These are phyloP conservation scores for Secale cereale DNA, from an alignment of 176 grass and related monocot species.

Conservation along the genomic window DNA sequence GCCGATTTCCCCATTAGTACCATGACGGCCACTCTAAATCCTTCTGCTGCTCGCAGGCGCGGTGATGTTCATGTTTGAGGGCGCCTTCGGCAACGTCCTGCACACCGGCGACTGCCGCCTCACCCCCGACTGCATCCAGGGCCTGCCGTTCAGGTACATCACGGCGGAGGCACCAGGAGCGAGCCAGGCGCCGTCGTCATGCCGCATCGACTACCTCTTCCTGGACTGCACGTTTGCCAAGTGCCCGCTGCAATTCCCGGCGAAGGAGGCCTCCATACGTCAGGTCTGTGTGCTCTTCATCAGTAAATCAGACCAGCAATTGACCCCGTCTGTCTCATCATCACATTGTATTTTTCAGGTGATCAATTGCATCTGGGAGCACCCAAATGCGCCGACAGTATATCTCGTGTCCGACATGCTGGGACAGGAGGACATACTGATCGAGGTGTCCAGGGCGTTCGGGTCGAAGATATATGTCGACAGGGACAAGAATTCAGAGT, in stretches of 20 bases:
- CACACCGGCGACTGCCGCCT: conserved; percentile 76
- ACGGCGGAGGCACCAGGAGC: neutral
- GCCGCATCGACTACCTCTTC: conserved; percentile 55
- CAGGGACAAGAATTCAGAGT: conserved; percentile 35
- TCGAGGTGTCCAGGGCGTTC: conserved; percentile 53
- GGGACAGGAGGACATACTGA: conserved; percentile 70
- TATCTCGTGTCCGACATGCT: conserved; percentile 78
- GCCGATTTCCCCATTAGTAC: neutral
- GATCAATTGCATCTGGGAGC: conserved; percentile 69
- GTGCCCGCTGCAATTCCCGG: conserved; percentile 56
- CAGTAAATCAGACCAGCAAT: neutral
- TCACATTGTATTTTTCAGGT: conserved; percentile 19
- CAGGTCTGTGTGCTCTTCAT: conserved; percentile 29
- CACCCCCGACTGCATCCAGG: conserved; percentile 44
- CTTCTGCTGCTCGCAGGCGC: conserved; percentile 33
- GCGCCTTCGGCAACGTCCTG: conserved; percentile 53
- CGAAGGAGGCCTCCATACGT: conserved; percentile 54
- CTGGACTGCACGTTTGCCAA: conserved; percentile 75
- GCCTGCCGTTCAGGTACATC: conserved; percentile 36
- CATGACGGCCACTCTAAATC: neutral
- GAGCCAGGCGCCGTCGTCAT: neutral
- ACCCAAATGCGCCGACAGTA: conserved; percentile 39
- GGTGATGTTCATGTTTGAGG: conserved; percentile 77
- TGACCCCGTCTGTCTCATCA: neutral
- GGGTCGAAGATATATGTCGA: conserved; percentile 55